Evolutionary conservation across 768 basidiomycete species (phyloP).

Genomic region (Boletellus ananas): DNA sequence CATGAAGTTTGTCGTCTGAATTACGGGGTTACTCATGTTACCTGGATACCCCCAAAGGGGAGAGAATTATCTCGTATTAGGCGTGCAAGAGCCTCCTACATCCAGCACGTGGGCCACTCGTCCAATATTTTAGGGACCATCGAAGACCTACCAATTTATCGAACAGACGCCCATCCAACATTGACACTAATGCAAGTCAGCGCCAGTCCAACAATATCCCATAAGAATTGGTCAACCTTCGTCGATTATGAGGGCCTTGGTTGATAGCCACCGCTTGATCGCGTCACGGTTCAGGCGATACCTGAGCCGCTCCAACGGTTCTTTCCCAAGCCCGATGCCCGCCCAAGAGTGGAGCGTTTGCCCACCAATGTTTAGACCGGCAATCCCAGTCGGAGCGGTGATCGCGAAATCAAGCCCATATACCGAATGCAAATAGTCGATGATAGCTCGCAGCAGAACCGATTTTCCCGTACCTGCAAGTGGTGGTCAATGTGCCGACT

Average conservation of each 20-base stretch:
- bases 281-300: slow-evolving; percentile 28
- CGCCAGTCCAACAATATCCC: not conserved
- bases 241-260: slow-evolving; percentile 62
- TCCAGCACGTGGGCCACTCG: not conserved
- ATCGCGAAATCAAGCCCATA: slow-evolving; percentile 41
- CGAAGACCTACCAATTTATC: slow-evolving; percentile 59
- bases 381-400: slow-evolving; percentile 64
- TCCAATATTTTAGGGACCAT: slow-evolving; percentile 29
- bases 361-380: slow-evolving; percentile 69
- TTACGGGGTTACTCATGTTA: slow-evolving; percentile 11
- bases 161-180: slow-evolving; percentile 68
- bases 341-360: slow-evolving; percentile 64
- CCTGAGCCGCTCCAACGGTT: slow-evolving; percentile 40
- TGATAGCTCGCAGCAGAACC: slow-evolving; percentile 61
- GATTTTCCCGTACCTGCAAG: slow-evolving; percentile 65
- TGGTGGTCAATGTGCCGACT: not conserved
- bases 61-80: slow-evolving; percentile 36
- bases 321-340: slow-evolving; percentile 60
- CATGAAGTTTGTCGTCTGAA: slow-evolving; percentile 4
- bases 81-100: slow-evolving; percentile 37
- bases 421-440: slow-evolving; percentile 37
- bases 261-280: slow-evolving; percentile 47
- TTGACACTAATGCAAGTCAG: slow-evolving; percentile 49
- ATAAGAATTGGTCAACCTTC: slow-evolving; percentile 47
- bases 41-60: slow-evolving; percentile 73